Evolutionary conservation across 2,329 filamentous ascomycete genomes (phyloP).

Genomic region (Colletotrichum acutatum): DNA sequence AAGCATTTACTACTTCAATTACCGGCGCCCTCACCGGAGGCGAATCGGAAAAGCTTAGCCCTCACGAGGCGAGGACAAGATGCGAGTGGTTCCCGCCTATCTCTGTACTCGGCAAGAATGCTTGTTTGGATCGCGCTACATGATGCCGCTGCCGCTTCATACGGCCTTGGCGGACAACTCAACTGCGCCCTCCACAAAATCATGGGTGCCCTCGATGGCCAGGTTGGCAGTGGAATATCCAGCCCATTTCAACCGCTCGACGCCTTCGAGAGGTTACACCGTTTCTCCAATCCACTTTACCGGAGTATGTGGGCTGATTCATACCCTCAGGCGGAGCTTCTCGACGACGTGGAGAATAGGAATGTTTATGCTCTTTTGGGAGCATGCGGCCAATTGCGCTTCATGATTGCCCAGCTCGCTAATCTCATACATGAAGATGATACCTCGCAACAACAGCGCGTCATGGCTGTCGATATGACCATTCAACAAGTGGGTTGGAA

Average conservation of each 20-base stretch:
- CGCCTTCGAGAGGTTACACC: conserved; percentile 43
- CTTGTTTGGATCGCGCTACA: conserved; percentile 47
- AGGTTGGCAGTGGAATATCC: neutral
- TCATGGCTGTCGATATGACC: conserved; percentile 36
- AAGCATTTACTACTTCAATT: conserved; percentile 27
- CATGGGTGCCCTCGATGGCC: conserved; percentile 18
- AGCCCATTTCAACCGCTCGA: conserved; percentile 31
- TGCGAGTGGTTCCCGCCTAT: conserved; percentile 36
- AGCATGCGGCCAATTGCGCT: conserved; percentile 45
- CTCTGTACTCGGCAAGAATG: conserved; percentile 46
- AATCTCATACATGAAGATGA: conserved; percentile 36
- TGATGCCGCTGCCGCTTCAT: conserved; percentile 44
- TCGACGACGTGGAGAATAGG: conserved; percentile 49
- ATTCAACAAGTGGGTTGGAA: conserved; percentile 38
- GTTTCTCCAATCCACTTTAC: conserved; percentile 47
- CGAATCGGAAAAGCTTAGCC: conserved; percentile 29
- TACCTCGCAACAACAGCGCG: conserved; percentile 36
- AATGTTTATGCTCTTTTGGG: conserved; percentile 45
- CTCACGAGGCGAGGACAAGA: conserved; percentile 11
- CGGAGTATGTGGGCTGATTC: conserved; percentile 46
- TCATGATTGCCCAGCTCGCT: conserved; percentile 44
- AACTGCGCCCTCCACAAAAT: conserved; percentile 41
- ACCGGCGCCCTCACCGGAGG: conserved; percentile 23
- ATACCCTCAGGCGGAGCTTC: conserved; percentile 47
- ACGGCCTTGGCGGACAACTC: conserved; percentile 46